A percentile compares a stretch with the other conserved stretches of the same genome.
Evolutionary conservation across 345 rosid genomes (phyloP).

Genomic region (Luvunga scandens): DNA sequence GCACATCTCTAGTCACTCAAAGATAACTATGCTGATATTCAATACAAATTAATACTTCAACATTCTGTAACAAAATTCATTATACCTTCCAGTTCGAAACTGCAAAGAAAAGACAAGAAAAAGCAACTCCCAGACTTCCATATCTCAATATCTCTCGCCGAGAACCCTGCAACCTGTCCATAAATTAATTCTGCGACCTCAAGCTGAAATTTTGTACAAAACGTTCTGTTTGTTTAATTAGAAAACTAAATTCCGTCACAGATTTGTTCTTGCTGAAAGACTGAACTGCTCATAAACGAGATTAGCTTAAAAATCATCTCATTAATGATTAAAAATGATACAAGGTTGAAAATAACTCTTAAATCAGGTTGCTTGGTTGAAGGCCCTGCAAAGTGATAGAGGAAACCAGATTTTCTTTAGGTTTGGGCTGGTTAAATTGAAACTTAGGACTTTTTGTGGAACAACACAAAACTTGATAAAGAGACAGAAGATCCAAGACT

Average conservation of each 20-base stretch:
- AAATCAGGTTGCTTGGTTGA: neutral
- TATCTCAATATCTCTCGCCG: conserved; percentile 80
- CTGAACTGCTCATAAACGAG: neutral
- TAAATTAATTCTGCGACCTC: conserved; percentile 71
- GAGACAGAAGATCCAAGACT: neutral
- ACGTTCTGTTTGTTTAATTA: conserved; percentile 10
- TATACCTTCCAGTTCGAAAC: conserved; percentile 77
- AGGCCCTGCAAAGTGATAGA: neutral
- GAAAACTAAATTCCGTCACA: neutral
- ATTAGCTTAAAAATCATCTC: neutral
- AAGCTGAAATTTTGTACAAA: conserved; percentile 33
- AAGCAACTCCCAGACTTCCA: conserved; percentile 76
- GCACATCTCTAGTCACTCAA: conserved; percentile 4
- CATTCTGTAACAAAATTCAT: neutral
- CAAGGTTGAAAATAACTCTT: conserved; percentile 14
- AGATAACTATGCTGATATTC: neutral
- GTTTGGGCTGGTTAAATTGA: neutral
- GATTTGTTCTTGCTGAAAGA: neutral
- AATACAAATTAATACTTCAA: neutral
- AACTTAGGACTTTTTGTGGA: neutral
- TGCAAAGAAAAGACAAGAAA: conserved; percentile 64
- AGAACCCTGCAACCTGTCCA: conserved; percentile 94
- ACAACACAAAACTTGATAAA: neutral
- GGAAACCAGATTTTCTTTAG: neutral
- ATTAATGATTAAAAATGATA: neutral